Base-by-base conservation (phyloP, 768 basidiomycete species). In the Rhodocollybia butyracea region DNA sequence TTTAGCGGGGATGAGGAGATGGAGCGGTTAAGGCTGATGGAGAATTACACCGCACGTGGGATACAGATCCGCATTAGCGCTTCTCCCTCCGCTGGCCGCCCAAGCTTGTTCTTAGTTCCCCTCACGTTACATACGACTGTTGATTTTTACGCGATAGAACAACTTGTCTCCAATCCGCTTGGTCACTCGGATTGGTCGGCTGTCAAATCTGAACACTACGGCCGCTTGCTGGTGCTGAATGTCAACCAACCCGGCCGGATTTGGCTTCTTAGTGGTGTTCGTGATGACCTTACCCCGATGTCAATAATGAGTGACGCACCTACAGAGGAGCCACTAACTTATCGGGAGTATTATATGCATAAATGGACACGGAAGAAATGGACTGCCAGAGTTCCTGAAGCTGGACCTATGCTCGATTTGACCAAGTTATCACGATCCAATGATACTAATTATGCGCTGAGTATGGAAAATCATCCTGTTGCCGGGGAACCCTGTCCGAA, bases 21-120 rank as follows among this genome's bases (percentile, higher is more conserved):
- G 57, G 66, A 73, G 46, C 74, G 75, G 48, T 72, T 85, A 17
- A 66, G 67, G 32, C 65, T 79, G 38, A 82, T 94, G 73, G 74
- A 83, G n/a, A 76, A 81, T 34, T 91, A 81, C 66, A 91, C 86
- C 47, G 79, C 71, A 60, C 69, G 73, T 61, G 81, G 82, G 15
- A 73, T 89, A 42, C 83, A 79, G 76, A 81, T 78, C 69, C 80
- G 81, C 60, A 77, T 86, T 65, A 85, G 86, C 6, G 76, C 78
- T 2, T 79, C 80, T 51, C 82, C 82, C 0, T 70, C 87, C 58
- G 61, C 68, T 21, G 69, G 72, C 3, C 76, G 77, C 6, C 71
- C 85, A 45, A 80, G 81, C 54, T 77, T 84, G 57, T 89, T 83
- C 66, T 70, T 94, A 34, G 81, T 88, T 22, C 90, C 88, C 4